These are phyloP conservation scores for Gelatoporia subvermispora DNA, from an alignment of 768 basidiomycete species.

Conservation along the genomic window DNA sequence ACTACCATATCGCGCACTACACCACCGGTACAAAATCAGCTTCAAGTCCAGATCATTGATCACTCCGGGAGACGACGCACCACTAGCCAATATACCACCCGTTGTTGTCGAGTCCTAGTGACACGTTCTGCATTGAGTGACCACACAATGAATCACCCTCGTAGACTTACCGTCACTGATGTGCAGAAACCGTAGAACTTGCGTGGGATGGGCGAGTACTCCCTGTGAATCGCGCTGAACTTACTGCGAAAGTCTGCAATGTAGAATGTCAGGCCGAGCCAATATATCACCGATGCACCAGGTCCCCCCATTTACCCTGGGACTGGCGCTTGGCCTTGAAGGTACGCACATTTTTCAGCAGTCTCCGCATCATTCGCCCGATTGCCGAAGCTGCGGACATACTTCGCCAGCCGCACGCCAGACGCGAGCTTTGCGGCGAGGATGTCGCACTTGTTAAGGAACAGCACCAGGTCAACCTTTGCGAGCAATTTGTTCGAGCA, in stretches of 20 bases:
- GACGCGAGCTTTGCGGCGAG: conserved; percentile 59
- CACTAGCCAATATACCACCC: conserved; percentile 71
- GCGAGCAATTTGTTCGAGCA: conserved; percentile 68
- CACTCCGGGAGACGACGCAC: conserved; percentile 33
- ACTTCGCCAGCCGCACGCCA: conserved; percentile 59
- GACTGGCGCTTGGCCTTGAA: neutral
- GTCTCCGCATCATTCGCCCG: conserved; percentile 66
- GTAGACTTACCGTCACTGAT: conserved; percentile 55
- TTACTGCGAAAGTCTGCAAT: conserved; percentile 58
- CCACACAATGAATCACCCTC: neutral
- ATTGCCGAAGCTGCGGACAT: conserved; percentile 67
- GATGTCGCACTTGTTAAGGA: conserved; percentile 81
- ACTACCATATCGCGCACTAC: conserved; percentile 80
- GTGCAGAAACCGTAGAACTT: conserved; percentile 79
- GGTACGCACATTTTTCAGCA: conserved; percentile 55
- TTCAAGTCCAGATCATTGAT: neutral
- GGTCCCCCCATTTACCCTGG: neutral
- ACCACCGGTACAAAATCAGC: neutral
- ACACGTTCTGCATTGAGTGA: neutral
- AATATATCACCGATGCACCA: neutral
- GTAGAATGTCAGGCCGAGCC: neutral
- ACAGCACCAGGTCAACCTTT: conserved; percentile 69
- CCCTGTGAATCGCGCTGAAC: conserved; percentile 71
- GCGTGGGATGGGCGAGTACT: conserved; percentile 67
- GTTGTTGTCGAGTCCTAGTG: conserved; percentile 64